A percentile compares a stretch with the other conserved stretches of the same genome.
Conservation (phyloP, 805 yeast genomes). For the Cyberlindnera suaveolens region DNA sequence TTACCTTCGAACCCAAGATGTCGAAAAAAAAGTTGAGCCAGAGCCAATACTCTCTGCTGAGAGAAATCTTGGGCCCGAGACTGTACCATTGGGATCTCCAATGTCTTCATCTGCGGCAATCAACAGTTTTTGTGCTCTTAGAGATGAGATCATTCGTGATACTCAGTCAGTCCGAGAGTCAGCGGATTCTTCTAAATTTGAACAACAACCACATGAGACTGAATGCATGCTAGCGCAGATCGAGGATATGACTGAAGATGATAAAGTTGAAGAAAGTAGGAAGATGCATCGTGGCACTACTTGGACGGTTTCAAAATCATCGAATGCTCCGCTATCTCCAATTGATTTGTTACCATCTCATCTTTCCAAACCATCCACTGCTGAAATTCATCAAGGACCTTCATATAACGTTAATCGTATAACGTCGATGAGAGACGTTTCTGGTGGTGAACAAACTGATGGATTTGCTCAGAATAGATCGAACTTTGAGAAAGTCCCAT, state of each 20-base stretch:
- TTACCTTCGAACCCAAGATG: too few species aligned
- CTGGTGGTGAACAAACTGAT: not conserved
- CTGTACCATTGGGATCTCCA: too few species aligned
- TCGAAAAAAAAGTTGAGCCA: too few species aligned
- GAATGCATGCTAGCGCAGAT: not conserved
- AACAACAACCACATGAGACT: too few species aligned
- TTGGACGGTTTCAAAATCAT: not conserved
- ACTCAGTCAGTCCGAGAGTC: too few species aligned
- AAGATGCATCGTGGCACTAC: not conserved
- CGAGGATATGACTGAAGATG: not conserved
- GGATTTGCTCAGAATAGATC: not conserved
- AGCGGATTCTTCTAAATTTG: too few species aligned
- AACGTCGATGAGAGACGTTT: not conserved
- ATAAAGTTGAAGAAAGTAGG: not conserved
- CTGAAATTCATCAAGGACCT: not conserved
- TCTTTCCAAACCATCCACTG: not conserved
- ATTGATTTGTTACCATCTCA: slow-evolving; percentile 1
- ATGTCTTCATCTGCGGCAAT: too few species aligned
- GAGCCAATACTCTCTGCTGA: too few species aligned
- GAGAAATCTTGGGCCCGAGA: too few species aligned
- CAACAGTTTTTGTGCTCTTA: too few species aligned
- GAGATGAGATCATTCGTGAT: too few species aligned
- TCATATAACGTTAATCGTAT: not conserved
- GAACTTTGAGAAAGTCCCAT: not conserved
- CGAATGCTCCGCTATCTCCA: not conserved